Percentiles rank a stretch among this genome's conserved stretches.
Evolutionary conservation across 495 filamentous ascomycete species (phyloP).

Genomic region (Tuber aestivum): DNA sequence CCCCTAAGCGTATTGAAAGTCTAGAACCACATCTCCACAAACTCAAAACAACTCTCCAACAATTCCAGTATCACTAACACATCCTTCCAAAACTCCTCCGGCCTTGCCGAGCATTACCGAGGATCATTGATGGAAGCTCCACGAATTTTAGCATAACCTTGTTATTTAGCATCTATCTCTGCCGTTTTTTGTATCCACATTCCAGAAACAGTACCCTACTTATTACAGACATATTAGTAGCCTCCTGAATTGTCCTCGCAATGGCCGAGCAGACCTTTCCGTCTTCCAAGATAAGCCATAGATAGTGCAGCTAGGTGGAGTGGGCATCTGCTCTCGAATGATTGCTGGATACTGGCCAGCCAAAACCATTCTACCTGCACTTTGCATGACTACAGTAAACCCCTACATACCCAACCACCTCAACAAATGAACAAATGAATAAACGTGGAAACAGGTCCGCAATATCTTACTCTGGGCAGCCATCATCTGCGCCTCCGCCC

Average conservation of each 20-base stretch:
- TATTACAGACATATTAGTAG: conserved; percentile 65
- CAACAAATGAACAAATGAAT: not conserved
- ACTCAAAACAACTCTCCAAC: too few relatives aligned
- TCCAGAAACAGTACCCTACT: conserved; percentile 16
- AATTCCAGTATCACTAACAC: too few relatives aligned
- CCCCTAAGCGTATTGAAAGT: too few relatives aligned
- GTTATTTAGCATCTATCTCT: not conserved
- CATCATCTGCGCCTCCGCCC: conserved; percentile 71
- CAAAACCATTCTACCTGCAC: conserved; percentile 64
- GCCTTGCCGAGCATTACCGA: too few relatives aligned
- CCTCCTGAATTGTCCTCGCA: conserved; percentile 65
- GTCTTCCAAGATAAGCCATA: conserved; percentile 71
- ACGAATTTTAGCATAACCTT: too few relatives aligned
- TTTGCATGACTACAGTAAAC: conserved; percentile 49
- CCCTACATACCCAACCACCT: not conserved
- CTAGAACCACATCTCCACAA: too few relatives aligned
- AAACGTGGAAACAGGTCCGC: not conserved
- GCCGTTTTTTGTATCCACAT: not conserved
- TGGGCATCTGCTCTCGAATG: conserved; percentile 68
- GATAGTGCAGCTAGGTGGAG: conserved; percentile 76
- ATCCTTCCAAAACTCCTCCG: too few relatives aligned
- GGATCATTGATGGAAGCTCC: too few relatives aligned
- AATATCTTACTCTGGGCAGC: conserved; percentile 63
- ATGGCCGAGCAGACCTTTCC: conserved; percentile 64
- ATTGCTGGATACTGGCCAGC: conserved; percentile 71